Conservation (phyloP, 345 rosid genomes). For the Durio zibethinus region DNA sequence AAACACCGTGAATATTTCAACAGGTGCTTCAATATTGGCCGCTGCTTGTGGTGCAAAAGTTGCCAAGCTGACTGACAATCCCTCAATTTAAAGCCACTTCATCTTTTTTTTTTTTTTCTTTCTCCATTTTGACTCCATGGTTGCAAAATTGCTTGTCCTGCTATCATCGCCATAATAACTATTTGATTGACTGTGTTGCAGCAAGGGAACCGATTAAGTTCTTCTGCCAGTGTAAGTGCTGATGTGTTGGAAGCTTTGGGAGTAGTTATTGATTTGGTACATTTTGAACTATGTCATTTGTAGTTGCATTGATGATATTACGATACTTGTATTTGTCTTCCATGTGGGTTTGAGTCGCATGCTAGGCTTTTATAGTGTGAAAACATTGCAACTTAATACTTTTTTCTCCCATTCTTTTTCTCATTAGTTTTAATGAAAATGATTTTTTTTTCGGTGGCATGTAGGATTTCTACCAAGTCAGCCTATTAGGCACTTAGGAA, state of each 20-base stretch:
- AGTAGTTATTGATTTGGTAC: constrained; percentile 56
- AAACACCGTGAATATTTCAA: constrained; percentile 92
- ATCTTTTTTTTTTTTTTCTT: not conserved
- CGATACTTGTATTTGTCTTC: not conserved
- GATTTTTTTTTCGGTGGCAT: not conserved
- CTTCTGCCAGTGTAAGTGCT: constrained; percentile 99
- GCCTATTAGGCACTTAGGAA: not conserved
- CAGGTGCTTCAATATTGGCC: constrained; percentile 88
- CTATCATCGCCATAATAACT: not conserved
- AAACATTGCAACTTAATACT: too few relatives aligned
- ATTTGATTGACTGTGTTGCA: constrained; percentile 28
- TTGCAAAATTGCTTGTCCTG: not conserved
- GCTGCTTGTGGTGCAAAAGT: constrained; percentile 98
- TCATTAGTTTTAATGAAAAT: not conserved
- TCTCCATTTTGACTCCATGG: not conserved
- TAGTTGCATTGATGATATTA: constrained; percentile 7
- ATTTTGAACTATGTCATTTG: not conserved
- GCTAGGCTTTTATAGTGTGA: too few relatives aligned
- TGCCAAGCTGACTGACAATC: constrained; percentile 60
- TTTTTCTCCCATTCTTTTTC: too few relatives aligned
- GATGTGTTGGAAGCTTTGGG: constrained; percentile 89
- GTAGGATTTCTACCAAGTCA: not conserved
- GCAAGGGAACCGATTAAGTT: constrained; percentile 97
- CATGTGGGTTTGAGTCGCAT: not conserved
- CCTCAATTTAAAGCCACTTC: not conserved